Percentiles rank a stretch among this genome's conserved stretches.
phyloP scores from a whole-genome alignment of 192 early-diverging fungal genomes.

The Entophlyctis luteolus region DNA sequence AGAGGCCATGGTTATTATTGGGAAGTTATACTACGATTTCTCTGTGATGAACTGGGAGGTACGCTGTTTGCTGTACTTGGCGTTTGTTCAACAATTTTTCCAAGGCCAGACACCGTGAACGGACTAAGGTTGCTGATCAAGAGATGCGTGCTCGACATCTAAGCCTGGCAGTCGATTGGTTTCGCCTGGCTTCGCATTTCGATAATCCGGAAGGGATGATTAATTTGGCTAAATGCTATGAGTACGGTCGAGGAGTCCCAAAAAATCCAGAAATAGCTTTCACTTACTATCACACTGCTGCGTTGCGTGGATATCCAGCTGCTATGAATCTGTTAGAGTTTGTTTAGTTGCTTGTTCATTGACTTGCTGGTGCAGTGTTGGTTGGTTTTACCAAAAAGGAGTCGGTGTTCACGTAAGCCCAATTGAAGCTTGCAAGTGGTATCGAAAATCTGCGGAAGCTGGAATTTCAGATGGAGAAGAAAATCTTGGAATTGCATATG shows the following conservation, averaged over 20 bases:
- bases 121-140: too few relatives aligned
- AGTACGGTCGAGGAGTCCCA: slow-evolving; percentile 22
- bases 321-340: slow-evolving; percentile 23
- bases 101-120: too few relatives aligned
- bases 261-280: slow-evolving; percentile 17
- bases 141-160: too few relatives aligned
- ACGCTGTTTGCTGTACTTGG: too few relatives aligned
- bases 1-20: slow-evolving; percentile 14
- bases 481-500: slow-evolving; percentile 32
- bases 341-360: too few relatives aligned
- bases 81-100: too few relatives aligned
- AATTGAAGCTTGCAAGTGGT: slow-evolving; percentile 33
- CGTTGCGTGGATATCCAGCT: slow-evolving; percentile 14
- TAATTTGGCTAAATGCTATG: slow-evolving; percentile 14
- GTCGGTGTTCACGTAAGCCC: slow-evolving; percentile 25
- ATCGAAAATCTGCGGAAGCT: slow-evolving; percentile 28
- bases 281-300: slow-evolving; percentile 19
- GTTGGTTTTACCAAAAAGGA: slow-evolving; percentile 36
- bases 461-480: slow-evolving; percentile 22
- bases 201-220: slow-evolving; percentile 15
- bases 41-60: slow-evolving; percentile 20
- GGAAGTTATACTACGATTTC: slow-evolving; percentile 4
- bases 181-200: not conserved
- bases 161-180: slow-evolving; percentile 9
- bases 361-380: slow-evolving; percentile 16